phyloP scores from a whole-genome alignment of 306 rosid species.

The Lotus japonicus region DNA sequence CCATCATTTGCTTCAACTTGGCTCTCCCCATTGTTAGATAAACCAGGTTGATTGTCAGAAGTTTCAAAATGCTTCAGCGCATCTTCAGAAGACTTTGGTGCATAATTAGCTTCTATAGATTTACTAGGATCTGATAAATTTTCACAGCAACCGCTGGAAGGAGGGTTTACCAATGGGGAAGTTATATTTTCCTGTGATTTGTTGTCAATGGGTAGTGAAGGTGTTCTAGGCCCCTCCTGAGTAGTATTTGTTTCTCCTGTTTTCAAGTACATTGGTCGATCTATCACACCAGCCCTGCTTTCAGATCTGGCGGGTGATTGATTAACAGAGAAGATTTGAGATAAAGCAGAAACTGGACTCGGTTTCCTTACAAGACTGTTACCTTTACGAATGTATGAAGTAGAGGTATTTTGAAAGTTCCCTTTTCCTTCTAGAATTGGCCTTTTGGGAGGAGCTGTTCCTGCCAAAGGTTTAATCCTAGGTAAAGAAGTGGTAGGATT shows the following conservation, averaged over 20 bases:
- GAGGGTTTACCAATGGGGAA: slow-evolving; percentile 36
- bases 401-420: slow-evolving; percentile 51
- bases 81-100: slow-evolving; percentile 33
- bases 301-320: slow-evolving; percentile 36
- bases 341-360: slow-evolving; percentile 43
- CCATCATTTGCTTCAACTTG: slow-evolving; percentile 40
- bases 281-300: slow-evolving; percentile 32
- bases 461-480: slow-evolving; percentile 30
- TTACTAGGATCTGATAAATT: slow-evolving; percentile 34
- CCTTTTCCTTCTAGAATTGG: slow-evolving; percentile 41
- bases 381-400: slow-evolving; percentile 89
- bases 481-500: slow-evolving; percentile 26
- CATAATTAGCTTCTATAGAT: slow-evolving; percentile 30
- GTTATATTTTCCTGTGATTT: slow-evolving; percentile 35
- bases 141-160: slow-evolving; percentile 37
- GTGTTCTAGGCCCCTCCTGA: slow-evolving; percentile 38
- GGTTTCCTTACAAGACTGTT: slow-evolving; percentile 80
- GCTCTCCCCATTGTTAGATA: slow-evolving; percentile 33
- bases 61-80: slow-evolving; percentile 26
- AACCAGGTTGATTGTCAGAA: slow-evolving; percentile 41
- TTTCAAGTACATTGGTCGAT: slow-evolving; percentile 25
- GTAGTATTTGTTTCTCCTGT: slow-evolving; percentile 28
- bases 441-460: slow-evolving; percentile 39
- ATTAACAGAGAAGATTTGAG: slow-evolving; percentile 30
- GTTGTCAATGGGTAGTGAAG: slow-evolving; percentile 28